Evolutionary conservation across 768 basidiomycete species (phyloP).

Genomic region (Mycena alexandri): DNA sequence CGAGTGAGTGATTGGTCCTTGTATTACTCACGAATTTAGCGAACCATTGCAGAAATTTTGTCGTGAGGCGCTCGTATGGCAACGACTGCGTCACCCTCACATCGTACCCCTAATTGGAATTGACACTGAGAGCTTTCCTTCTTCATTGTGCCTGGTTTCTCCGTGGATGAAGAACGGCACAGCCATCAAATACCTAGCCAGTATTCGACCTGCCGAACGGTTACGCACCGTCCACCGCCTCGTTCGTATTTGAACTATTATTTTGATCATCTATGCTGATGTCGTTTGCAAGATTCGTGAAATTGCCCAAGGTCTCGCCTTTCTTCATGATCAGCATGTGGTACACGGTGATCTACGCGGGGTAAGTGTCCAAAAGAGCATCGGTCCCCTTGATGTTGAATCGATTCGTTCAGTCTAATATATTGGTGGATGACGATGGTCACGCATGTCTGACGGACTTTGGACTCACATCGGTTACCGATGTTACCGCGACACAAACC

Average conservation of each 20-base stretch:
- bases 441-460: constrained; percentile 36
- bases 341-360: constrained; percentile 39
- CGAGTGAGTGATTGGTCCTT: constrained; percentile 18
- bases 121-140: constrained; percentile 36
- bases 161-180: constrained; percentile 47
- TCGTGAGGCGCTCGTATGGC: constrained; percentile 42
- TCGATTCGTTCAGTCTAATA: constrained; percentile 32
- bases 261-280: not conserved
- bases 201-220: constrained; percentile 12
- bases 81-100: constrained; percentile 34
- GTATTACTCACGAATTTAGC: not conserved
- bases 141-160: constrained; percentile 40
- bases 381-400: not conserved
- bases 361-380: constrained; percentile 4
- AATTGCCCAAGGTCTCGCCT: constrained; percentile 35
- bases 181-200: constrained; percentile 38
- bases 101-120: constrained; percentile 42
- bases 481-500: constrained; percentile 21
- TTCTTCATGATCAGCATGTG: constrained; percentile 34
- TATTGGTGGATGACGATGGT: constrained; percentile 31
- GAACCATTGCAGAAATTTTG: constrained; percentile 36
- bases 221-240: constrained; percentile 25
- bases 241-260: constrained; percentile 11
- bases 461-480: constrained; percentile 32
- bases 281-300: constrained; percentile 25